Evolutionary conservation across 2,329 filamentous ascomycete species (phyloP).

Genomic region (Hawksworthiomyces lignivorus): DNA sequence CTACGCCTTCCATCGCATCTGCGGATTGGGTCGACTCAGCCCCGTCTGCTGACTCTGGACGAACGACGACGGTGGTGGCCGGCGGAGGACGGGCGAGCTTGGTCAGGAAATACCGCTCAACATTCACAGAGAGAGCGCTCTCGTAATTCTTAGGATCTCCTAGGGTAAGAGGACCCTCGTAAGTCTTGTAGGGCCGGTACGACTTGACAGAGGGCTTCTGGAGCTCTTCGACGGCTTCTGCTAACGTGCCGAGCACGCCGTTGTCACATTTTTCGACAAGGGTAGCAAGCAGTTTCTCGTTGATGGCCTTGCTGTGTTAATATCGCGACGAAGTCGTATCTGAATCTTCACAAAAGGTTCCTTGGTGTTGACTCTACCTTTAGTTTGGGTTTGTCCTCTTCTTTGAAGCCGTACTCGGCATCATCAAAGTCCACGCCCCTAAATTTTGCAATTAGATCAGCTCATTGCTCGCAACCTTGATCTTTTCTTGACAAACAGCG

Average conservation of each 20-base stretch:
- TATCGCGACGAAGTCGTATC: no score
- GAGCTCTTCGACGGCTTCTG: constrained; percentile 75
- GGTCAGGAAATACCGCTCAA: constrained; percentile 86
- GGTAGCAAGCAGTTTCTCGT: constrained; percentile 60
- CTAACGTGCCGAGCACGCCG: constrained; percentile 74
- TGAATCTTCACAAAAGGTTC: no score
- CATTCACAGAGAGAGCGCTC: constrained; percentile 69
- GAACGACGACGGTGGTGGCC: constrained; percentile 67
- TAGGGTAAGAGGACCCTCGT: constrained; percentile 70
- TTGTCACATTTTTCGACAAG: constrained; percentile 60
- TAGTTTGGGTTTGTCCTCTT: constrained; percentile 67
- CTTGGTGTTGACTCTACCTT: constrained; percentile 65
- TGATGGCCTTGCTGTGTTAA: constrained; percentile 42
- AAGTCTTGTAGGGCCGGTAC: constrained; percentile 68
- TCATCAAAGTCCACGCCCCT: constrained; percentile 94
- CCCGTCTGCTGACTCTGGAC: constrained; percentile 34
- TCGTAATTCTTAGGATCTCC: constrained; percentile 69
- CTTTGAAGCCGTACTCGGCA: constrained; percentile 79
- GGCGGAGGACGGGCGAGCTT: constrained; percentile 66
- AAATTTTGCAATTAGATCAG: no score
- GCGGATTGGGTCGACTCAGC: constrained; percentile 46
- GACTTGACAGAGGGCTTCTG: constrained; percentile 68
- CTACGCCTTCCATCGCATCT: constrained; percentile 41
- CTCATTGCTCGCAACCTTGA: no score
- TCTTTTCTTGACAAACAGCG: no score